Conservation (phyloP, 331 rosid species). For the Pyrus hybrid region DNA sequence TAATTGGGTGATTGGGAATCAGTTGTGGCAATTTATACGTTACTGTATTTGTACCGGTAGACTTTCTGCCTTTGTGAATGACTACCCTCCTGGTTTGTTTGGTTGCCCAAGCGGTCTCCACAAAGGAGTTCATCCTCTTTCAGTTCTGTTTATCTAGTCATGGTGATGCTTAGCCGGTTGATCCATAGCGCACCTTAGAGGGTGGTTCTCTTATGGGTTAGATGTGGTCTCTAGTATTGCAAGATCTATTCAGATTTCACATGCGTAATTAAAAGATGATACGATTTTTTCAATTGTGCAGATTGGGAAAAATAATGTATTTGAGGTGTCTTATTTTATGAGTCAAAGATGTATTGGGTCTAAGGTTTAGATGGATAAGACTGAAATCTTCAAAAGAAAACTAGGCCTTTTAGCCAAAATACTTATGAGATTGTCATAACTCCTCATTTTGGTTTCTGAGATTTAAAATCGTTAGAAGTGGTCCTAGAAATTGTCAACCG, state of each 20-base stretch:
- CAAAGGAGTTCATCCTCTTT: neutral
- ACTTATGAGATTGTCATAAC: no score
- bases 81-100: neutral
- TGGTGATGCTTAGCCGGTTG: neutral
- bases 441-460: no score
- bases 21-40: neutral
- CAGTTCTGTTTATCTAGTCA: neutral
- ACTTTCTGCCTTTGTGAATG: neutral
- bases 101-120: neutral
- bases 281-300: neutral
- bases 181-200: neutral
- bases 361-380: neutral
- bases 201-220: neutral
- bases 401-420: no score
- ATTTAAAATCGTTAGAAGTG: no score
- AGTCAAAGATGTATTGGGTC: neutral
- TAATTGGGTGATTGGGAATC: neutral
- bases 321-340: neutral
- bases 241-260: neutral
- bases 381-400: neutral
- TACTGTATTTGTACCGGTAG: neutral
- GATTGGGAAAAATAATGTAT: neutral
- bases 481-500: no score
- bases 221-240: neutral
- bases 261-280: neutral